Evolutionary conservation across 805 yeast species (phyloP).

Genomic region (Candida insectalens): DNA sequence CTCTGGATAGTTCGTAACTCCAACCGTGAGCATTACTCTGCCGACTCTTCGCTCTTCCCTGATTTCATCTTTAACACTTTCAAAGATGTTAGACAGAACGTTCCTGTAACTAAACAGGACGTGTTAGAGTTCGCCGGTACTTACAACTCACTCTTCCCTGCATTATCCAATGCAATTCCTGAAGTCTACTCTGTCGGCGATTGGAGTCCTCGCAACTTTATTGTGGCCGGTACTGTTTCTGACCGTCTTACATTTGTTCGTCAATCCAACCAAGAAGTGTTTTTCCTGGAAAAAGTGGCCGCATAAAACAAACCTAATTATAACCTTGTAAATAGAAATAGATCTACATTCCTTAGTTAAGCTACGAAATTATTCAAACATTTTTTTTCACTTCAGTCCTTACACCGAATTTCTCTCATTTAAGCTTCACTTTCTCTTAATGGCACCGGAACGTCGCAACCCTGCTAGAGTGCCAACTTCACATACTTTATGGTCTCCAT

Average conservation of each 20-base stretch:
- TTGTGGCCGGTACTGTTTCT: slow-evolving; percentile 28
- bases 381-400: background rate
- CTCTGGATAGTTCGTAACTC: slow-evolving; percentile 55
- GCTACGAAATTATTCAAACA: background rate
- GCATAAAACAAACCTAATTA: too few species aligned
- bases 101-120: slow-evolving; percentile 37
- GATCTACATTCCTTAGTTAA: background rate
- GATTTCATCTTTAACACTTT: slow-evolving; percentile 33
- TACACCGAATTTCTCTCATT: too few species aligned
- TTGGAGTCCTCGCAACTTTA: slow-evolving; percentile 40
- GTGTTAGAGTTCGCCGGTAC: slow-evolving; percentile 42
- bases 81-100: slow-evolving; percentile 22
- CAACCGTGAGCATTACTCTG: slow-evolving; percentile 30
- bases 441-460: slow-evolving; percentile 1
- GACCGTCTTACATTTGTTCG: slow-evolving; percentile 21
- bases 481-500: slow-evolving; percentile 94
- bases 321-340: too few species aligned
- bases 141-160: slow-evolving; percentile 33
- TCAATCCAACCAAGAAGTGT: slow-evolving; percentile 17
- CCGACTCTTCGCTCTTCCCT: slow-evolving; percentile 33
- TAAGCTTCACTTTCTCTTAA: background rate
- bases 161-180: slow-evolving; percentile 39
- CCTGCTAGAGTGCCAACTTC: slow-evolving; percentile 48
- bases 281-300: slow-evolving; percentile 10
- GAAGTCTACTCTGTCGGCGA: slow-evolving; percentile 37